phyloP scores from a whole-genome alignment of 371 early-diverging fungal species.

The Chytridiales sp. region DNA sequence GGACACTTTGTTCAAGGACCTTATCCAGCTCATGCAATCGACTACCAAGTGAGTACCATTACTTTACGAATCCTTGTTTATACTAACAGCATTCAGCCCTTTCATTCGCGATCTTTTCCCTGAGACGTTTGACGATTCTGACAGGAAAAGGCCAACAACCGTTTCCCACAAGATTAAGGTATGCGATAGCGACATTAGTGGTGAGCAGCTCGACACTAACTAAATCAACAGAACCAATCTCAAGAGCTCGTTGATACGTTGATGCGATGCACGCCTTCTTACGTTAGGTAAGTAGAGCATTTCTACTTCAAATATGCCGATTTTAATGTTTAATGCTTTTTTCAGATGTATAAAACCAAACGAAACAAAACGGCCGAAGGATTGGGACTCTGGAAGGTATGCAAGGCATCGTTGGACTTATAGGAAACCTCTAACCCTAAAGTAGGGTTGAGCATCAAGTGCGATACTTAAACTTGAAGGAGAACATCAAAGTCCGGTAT shows the following conservation, averaged over 20 bases:
- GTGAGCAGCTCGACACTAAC: conserved; percentile 13
- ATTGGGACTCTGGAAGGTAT: conserved; percentile 82
- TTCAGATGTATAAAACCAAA: conserved; percentile 95
- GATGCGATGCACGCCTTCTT: conserved; percentile 95
- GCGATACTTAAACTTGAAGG: conserved; percentile 89
- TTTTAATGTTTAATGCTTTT: not conserved
- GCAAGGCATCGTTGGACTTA: conserved; percentile 22
- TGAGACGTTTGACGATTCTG: conserved; percentile 80
- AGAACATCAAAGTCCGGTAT: conserved; percentile 91
- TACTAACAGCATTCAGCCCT: conserved; percentile 25
- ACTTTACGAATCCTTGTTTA: not conserved
- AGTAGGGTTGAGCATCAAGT: conserved; percentile 86
- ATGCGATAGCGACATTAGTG: too few relatives aligned
- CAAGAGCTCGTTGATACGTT: conserved; percentile 82
- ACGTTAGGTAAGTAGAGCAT: conserved; percentile 68
- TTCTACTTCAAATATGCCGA: not conserved
- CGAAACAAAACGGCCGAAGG: conserved; percentile 81
- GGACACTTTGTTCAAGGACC: conserved; percentile 91
- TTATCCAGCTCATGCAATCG: conserved; percentile 65
- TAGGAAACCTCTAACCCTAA: conserved; percentile 18
- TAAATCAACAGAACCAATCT: conserved; percentile 42
- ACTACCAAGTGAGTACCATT: conserved; percentile 35
- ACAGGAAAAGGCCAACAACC: conserved; percentile 76
- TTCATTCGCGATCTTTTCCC: conserved; percentile 68
- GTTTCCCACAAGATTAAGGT: conserved; percentile 55